These are phyloP conservation scores for Calycina marina DNA, from an alignment of 2,329 filamentous ascomycete species.

Conservation along the genomic window DNA sequence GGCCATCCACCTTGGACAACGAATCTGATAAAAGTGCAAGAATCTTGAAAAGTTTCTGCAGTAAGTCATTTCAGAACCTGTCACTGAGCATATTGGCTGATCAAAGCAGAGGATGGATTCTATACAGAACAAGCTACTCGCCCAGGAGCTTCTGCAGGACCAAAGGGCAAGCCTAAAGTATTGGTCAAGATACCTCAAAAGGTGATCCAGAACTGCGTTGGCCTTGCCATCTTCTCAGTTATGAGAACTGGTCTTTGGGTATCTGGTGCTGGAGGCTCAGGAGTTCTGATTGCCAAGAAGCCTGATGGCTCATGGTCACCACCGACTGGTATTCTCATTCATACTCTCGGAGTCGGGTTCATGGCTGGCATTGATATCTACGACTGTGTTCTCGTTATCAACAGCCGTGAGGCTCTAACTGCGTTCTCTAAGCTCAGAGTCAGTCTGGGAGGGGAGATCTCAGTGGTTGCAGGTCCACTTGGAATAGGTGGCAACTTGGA, in stretches of 20 bases:
- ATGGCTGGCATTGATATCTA: slow-evolving; percentile 88
- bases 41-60: slow-evolving; percentile 81
- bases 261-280: slow-evolving; percentile 79
- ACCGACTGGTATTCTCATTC: slow-evolving; percentile 77
- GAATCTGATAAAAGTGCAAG: slow-evolving; percentile 85
- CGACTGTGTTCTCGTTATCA: slow-evolving; percentile 87
- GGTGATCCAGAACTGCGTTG: slow-evolving; percentile 80
- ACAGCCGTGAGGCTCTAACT: slow-evolving; percentile 68
- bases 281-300: slow-evolving; percentile 67
- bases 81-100: slow-evolving; percentile 2
- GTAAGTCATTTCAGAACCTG: slow-evolving; percentile 26
- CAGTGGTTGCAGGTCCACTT: slow-evolving; percentile 61
- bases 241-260: slow-evolving; percentile 91
- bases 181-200: slow-evolving; percentile 72
- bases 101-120: slow-evolving; percentile 45
- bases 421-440: slow-evolving; percentile 67
- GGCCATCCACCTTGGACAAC: slow-evolving; percentile 59
- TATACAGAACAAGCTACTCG: slow-evolving; percentile 30
- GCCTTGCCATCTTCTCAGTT: slow-evolving; percentile 84
- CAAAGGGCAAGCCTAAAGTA: slow-evolving; percentile 41
- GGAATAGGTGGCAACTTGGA: slow-evolving; percentile 31
- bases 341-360: slow-evolving; percentile 79
- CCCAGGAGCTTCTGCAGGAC: slow-evolving; percentile 13
- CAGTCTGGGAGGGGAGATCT: slow-evolving; percentile 70
- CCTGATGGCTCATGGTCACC: slow-evolving; percentile 84